Base-by-base conservation (phyloP, 192 early-diverging fungal genomes). In the Geranomyces michiganensis region DNA sequence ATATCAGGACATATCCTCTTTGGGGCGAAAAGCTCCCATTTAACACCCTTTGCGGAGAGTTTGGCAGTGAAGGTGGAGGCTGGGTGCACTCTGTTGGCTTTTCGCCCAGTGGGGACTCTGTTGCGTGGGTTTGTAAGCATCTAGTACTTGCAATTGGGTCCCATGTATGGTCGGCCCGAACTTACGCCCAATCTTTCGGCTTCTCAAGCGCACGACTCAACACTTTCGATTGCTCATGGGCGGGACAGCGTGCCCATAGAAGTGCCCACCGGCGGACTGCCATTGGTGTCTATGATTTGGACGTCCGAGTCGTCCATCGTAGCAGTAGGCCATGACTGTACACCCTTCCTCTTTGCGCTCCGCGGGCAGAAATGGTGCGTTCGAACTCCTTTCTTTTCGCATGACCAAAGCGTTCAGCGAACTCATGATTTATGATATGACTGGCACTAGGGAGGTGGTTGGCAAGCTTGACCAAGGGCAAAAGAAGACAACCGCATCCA, bases 1-100 rank as follows among this genome's bases (percentile, higher is more conserved):
- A 7, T 53, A 9, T 19, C 48, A 71, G 62, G 22, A 32, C 65
- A 29, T 36, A 65, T 65, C 85, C 90, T 3, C 87, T 90, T 15
- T 98, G 96, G 96, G 96, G 95, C 31, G 94, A 96, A 63, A 93
- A 94, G 67, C 79, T 96, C 27, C 94, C 94, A 9, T 96, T 98
- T 78, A 93, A 90, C 76, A 94, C 91, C 26, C 79, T 99, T 13
- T 94, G 92, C 67, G 94, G 90, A 44, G 97, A 99, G 70, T 96
- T 90, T 65, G 84, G 77, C 31, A 88, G 53, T 46, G 27, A 56
- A 36, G 67, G 58, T 44, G 87, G 91, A 72, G 97, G 96, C 47
- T 99, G 96, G 96, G 88, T 97, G 29, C 97, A 97, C 74, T 79
- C 87, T 63, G 90, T 98, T 21, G 89, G 92, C 0, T 99, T 99